Base-by-base conservation (phyloP, 345 rosid species). In the Citrus australasica region DNA sequence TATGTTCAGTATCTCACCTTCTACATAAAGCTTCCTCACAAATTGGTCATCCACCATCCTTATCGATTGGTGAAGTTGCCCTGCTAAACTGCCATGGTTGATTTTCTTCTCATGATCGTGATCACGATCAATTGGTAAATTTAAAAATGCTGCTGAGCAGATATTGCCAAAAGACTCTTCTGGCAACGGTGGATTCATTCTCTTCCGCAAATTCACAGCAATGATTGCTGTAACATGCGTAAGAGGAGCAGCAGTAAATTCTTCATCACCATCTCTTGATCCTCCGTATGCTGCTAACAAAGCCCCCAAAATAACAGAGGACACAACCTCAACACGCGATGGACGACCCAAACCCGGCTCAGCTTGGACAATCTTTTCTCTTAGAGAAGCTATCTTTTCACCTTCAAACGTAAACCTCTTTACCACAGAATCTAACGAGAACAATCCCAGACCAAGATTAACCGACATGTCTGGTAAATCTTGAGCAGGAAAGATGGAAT, bases 351-450 rank as follows among this genome's bases (percentile, higher is more conserved):
- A 51, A 51, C 19, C 5, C 4, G 56, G 21, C 56, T 51, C 21
- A 17, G 21, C 56, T 13, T 51, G 22, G 64, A 75, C 61, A 4
- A 82, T 60, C 24, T 22, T 40, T 3, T 76, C 74, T 74, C 79
- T 78, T 40, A 76, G 42, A 13, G 67, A n/a, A 30, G 77, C 76
- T 7, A 76, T 48, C 70, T 60, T 76, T 0, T 74, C 64, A 5
- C 64, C 75, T 7, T 78, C 65, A 60, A 84, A 76, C 75, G 82
- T 10, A 6, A 83, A 77, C 58, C 80, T 76, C 58, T 80, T 82
- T 7, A 58, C 59, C 8, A 60, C 66, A 28, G 4, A 25, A 3
- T 24, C 28, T 0, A 27, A 24, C 4, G 13, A 24, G 13, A 25
- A 4, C 11, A 11, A 25, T 10, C 6, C 13, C 25, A 10, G 16